Conservation (phyloP, 352 stramenopile genomes). For the Aphanomyces invadans region DNA sequence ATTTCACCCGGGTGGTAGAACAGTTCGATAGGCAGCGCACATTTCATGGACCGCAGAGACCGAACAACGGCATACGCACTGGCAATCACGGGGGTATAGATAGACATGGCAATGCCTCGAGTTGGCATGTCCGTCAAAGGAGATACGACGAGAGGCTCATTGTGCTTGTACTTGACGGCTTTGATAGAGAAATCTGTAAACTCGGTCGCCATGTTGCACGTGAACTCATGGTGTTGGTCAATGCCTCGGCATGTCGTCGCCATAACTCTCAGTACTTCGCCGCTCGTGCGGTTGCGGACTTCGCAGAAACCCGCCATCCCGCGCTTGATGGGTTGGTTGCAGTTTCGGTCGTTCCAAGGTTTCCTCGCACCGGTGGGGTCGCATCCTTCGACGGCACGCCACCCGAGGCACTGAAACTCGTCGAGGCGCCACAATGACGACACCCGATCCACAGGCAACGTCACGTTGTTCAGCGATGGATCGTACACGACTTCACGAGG, state of each 20-base stretch:
- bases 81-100: conserved; percentile 43
- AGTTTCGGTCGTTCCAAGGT: conserved; percentile 27
- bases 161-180: conserved; percentile 33
- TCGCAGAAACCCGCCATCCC: conserved; percentile 45
- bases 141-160: neutral
- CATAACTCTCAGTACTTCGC: conserved; percentile 36
- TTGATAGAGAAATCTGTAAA: conserved; percentile 37
- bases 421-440: neutral
- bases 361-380: conserved; percentile 2
- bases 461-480: conserved; percentile 1
- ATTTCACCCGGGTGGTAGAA: conserved; percentile 58
- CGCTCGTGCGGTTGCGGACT: conserved; percentile 32
- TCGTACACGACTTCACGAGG: conserved; percentile 12
- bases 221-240: conserved; percentile 33
- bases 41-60: conserved; percentile 35
- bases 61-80: conserved; percentile 47
- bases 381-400: conserved; percentile 20
- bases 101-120: conserved; percentile 42
- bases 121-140: neutral
- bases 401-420: conserved; percentile 24
- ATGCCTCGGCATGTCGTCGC: conserved; percentile 58
- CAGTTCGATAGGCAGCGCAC: conserved; percentile 52
- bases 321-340: conserved; percentile 33
- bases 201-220: conserved; percentile 36
- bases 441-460: conserved; percentile 14